Evolutionary conservation across 208 protist genomes (phyloP), one percentile per base, ranked within the genome.

Genomic region (Crithidia mellificae): DNA sequence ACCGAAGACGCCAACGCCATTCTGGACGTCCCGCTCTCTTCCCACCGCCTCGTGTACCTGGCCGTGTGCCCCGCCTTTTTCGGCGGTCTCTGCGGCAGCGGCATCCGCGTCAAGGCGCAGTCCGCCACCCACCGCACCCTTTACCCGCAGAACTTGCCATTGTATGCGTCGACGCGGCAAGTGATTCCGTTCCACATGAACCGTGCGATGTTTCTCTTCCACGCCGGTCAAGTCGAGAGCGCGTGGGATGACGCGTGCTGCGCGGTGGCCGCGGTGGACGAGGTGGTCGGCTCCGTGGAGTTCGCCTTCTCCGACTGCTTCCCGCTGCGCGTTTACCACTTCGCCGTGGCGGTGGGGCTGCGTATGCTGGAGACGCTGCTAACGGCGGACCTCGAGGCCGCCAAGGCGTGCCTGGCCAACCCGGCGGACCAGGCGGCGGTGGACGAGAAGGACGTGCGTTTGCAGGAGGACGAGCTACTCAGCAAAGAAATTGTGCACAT

Each of bases 261-360:
- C 52, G 84, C 88, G 2, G 89, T 92, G 25, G 89, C 78, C 12
- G 77, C 74, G 53, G 85, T 77, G 34, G 89, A 94, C 52, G 89
- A 94, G 68, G 56, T 94, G 22, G 80, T 83, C 29, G 89, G 85
- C 53, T 90, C 83, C 6, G 65, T 81, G 2, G 81, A 90, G 67
- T 85, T 90, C 41, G 84, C 83, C 66, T 91, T 92, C 55, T 84
- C 79, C 1, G 77, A 85, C 39, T 94, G 89, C 61, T 90, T 85
- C 44, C 76, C 89, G 30, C 61, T 91, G 9, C 67, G 73, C 50
- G 81, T 89, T 32, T 94, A 91, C 47, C 50, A 77, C 46, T 84
- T 87, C 54, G 80, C 73, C 25, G 86, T 79, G n/a, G 34, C 66
- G 25, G 63, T 92, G 14, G 85, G 81, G 0, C 51, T 77, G n/a